phyloP scores from a whole-genome alignment of 2,329 filamentous ascomycete genomes.

The Amphichorda felina region DNA sequence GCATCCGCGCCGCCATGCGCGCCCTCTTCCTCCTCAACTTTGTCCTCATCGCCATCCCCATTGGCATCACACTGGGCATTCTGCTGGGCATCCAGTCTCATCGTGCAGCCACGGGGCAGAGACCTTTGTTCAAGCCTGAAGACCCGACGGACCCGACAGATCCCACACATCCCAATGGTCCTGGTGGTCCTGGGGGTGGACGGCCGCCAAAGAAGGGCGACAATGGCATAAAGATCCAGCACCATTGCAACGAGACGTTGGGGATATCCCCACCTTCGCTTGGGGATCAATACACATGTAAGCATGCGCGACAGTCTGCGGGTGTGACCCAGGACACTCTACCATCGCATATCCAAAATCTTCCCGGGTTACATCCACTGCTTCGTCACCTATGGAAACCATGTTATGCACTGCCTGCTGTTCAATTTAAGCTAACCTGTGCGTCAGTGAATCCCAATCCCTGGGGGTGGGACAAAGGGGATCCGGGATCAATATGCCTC shows the following conservation, averaged over 20 bases:
- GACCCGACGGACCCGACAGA: too few relatives aligned
- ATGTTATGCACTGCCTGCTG: not conserved
- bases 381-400: too few relatives aligned
- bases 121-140: constrained; percentile 27
- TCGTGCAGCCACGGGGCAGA: constrained; percentile 26
- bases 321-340: too few relatives aligned
- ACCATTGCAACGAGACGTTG: constrained; percentile 28
- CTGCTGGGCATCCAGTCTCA: constrained; percentile 35
- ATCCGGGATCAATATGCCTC: constrained; percentile 33
- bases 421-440: constrained; percentile 4
- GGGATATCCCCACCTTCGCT: constrained; percentile 32
- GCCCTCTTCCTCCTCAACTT: constrained; percentile 35
- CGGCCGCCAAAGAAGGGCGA: constrained; percentile 14
- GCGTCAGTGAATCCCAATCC: constrained; percentile 41
- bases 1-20: constrained; percentile 9
- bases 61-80: constrained; percentile 35
- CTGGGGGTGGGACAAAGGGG: constrained; percentile 31
- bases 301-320: too few relatives aligned
- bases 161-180: too few relatives aligned
- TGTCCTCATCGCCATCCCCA: constrained; percentile 34
- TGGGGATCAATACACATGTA: constrained; percentile 33
- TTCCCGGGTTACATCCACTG: too few relatives aligned
- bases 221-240: constrained; percentile 20
- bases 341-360: too few relatives aligned
- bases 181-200: too few relatives aligned